Conservation (phyloP, 495 filamentous ascomycete genomes). For the Xylaria cubensis region DNA sequence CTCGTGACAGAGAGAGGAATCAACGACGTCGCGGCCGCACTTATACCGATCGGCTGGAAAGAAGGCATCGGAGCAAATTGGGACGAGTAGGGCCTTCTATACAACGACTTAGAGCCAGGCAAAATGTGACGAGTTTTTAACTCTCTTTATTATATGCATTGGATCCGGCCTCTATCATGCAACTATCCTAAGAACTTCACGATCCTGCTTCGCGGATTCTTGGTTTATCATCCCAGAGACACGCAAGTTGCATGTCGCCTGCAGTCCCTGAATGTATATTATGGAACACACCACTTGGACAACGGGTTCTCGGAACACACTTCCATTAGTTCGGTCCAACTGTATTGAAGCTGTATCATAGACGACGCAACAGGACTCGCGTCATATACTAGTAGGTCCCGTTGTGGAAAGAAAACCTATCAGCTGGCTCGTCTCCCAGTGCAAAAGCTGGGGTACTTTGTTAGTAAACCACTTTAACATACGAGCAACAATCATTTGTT, state of each 20-base stretch:
- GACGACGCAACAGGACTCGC: not conserved
- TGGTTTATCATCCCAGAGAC: not conserved
- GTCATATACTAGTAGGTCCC: not conserved
- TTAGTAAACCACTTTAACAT: not conserved
- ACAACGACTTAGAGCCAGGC: not conserved
- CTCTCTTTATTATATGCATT: not conserved
- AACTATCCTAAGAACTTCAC: not conserved
- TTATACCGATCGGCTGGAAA: constrained; percentile 86
- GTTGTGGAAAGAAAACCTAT: not conserved
- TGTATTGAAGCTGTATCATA: constrained; percentile 5
- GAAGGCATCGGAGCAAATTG: constrained; percentile 53
- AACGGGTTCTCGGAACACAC: too few species aligned
- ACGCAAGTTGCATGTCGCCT: not conserved
- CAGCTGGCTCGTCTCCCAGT: not conserved
- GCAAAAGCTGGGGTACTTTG: not conserved
- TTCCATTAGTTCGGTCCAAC: not conserved
- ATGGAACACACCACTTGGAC: not conserved
- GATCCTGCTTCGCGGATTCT: not conserved
- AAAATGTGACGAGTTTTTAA: not conserved
- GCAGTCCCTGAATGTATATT: not conserved
- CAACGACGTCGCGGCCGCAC: constrained; percentile 80
- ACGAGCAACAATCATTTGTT: not conserved
- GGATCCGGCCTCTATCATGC: not conserved
- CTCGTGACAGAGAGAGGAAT: constrained; percentile 84
- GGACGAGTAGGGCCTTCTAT: not conserved